These are phyloP conservation scores for Haberlea rhodopensis DNA, from an alignment of 257 asterid genomes.

Conservation along the genomic window DNA sequence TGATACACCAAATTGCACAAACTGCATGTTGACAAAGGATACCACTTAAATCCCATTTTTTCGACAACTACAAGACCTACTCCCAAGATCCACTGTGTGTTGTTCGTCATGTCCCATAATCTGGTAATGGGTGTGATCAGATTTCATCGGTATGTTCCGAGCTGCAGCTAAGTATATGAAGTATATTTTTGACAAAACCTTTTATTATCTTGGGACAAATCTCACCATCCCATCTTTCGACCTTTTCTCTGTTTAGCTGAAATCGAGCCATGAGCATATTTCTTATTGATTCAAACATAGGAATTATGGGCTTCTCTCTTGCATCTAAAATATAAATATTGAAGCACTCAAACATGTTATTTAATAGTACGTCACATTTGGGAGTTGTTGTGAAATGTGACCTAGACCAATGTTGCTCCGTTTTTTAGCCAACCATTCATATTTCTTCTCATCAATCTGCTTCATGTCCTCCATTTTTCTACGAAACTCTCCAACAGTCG, in stretches of 20 bases:
- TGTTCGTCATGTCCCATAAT: neutral
- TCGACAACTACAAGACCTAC: neutral
- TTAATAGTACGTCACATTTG: neutral
- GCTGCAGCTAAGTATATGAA: no score
- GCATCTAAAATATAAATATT: neutral
- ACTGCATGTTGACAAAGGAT: neutral
- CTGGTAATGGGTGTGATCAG: neutral
- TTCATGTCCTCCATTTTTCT: slow-evolving; percentile 8
- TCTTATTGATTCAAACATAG: neutral
- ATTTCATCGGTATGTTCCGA: neutral
- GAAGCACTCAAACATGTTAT: neutral
- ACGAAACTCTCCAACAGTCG: no score
- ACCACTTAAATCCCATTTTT: neutral
- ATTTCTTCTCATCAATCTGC: neutral
- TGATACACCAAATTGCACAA: neutral
- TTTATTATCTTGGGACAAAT: neutral
- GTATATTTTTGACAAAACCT: neutral
- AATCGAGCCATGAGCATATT: neutral
- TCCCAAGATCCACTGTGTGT: neutral
- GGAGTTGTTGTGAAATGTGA: neutral
- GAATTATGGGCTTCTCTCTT: neutral
- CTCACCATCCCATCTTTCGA: neutral
- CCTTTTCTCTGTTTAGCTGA: neutral
- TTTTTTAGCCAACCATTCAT: slow-evolving; percentile 4
- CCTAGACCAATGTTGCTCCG: slow-evolving; percentile 3